A percentile compares a stretch with the other conserved stretches of the same genome.
Evolutionary conservation across 2,329 filamentous ascomycete species (phyloP).

Genomic region (Fusarium cicatricum): DNA sequence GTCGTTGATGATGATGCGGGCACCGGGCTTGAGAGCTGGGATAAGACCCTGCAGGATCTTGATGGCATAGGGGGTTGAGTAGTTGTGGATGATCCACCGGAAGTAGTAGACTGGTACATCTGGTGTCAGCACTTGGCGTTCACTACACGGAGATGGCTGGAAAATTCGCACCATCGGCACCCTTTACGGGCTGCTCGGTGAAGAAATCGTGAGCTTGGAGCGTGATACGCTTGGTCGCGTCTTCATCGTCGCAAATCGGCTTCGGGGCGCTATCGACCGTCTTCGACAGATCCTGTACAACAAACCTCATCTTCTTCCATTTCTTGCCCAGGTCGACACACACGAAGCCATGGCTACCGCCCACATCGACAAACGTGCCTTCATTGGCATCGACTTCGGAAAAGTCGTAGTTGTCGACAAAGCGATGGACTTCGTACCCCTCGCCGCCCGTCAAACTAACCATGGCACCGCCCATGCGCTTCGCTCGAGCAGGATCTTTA

Average conservation of each 20-base stretch:
- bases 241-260: conserved; percentile 50
- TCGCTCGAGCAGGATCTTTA: conserved; percentile 56
- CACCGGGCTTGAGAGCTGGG: conserved; percentile 63
- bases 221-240: conserved; percentile 51
- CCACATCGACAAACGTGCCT: conserved; percentile 65
- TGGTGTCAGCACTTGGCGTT: conserved; percentile 16
- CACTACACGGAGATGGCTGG: not conserved
- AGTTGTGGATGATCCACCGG: conserved; percentile 69
- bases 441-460: conserved; percentile 61
- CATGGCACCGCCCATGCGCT: conserved; percentile 65
- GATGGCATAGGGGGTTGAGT: conserved; percentile 61
- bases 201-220: conserved; percentile 66
- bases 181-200: conserved; percentile 60
- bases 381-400: conserved; percentile 52
- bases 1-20: conserved; percentile 57
- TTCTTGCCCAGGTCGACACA: conserved; percentile 61
- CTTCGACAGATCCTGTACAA: conserved; percentile 63
- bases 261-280: conserved; percentile 57
- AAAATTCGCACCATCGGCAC: conserved; percentile 56
- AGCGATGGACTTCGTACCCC: conserved; percentile 62
- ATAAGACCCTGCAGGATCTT: conserved; percentile 59
- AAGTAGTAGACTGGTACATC: conserved; percentile 60
- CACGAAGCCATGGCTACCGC: conserved; percentile 67
- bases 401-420: conserved; percentile 64
- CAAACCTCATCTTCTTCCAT: conserved; percentile 60